A percentile compares a stretch with the other conserved stretches of the same genome.
Evolutionary conservation across 441 rosid species (phyloP).

Genomic region (Populus trichocarpa): DNA sequence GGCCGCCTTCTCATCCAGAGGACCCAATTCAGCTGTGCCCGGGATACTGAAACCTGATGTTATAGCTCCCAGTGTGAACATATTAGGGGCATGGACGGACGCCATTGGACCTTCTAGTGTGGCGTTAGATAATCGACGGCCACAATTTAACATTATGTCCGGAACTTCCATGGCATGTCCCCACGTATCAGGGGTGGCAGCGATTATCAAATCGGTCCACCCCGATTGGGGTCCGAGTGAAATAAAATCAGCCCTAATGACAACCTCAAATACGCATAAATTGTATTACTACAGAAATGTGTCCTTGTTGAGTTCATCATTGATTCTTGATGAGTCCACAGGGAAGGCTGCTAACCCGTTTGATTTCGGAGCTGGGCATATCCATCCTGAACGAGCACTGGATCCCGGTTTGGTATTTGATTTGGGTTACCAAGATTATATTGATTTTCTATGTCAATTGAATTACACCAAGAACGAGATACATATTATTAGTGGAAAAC

Average conservation of each 20-base stretch:
- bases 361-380: conserved; percentile 77
- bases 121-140: conserved; percentile 23
- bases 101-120: conserved; percentile 24
- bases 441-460: conserved; percentile 64
- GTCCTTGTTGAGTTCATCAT: no score
- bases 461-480: conserved; percentile 51
- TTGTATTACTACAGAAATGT: no score
- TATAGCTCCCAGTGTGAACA: conserved; percentile 19
- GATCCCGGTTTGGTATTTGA: conserved; percentile 64
- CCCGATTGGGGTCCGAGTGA: conserved; percentile 61
- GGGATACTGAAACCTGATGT: no score
- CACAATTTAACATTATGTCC: conserved; percentile 50
- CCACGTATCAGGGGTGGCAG: conserved; percentile 73
- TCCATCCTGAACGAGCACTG: conserved; percentile 63
- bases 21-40: conserved; percentile 20
- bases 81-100: conserved; percentile 37
- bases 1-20: neutral
- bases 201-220: conserved; percentile 57
- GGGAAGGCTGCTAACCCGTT: conserved; percentile 63
- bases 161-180: conserved; percentile 91
- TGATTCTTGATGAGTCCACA: conserved; percentile 43
- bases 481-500: neutral
- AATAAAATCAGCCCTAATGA: conserved; percentile 72
- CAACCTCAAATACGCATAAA: conserved; percentile 35
- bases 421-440: conserved; percentile 55